Evolutionary conservation across 2,329 filamentous ascomycete genomes (phyloP), one percentile per base, ranked within the genome.

Genomic region (Trichoderma arundinaceum): DNA sequence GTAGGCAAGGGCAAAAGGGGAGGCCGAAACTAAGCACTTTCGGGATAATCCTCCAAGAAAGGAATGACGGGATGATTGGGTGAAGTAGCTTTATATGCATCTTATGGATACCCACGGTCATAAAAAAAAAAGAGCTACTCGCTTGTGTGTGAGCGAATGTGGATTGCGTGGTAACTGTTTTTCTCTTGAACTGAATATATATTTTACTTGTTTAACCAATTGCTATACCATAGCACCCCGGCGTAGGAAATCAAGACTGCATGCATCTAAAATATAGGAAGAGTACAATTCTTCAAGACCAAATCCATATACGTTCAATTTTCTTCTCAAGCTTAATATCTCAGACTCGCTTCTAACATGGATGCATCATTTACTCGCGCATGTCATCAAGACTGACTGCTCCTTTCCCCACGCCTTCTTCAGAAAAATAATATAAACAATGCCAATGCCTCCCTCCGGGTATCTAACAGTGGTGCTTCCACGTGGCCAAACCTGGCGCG

Each of bases 1-100:
- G 76, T 83, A n/a, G 78, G 76, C 60, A 83, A 83, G 74, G 74
- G 76, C 15, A 73, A 71, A 68, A 67, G 67, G 48, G 73, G 74
- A 38, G 75, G 76, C 63, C 71, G 74, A 67, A 75, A 73, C 68
- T 76, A 63, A 61, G 48, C 22, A 17, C 13, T 17, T 17, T 28
- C 19, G 19, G 33, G 35, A 43, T 10, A 41, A 6, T 12, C 9
- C 15, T 49, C n/a, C 15, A 54, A 35, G 35, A 39, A 48, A 58
- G 41, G 35, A 46, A 38, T 33, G 43, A 51, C 33, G 41, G 57
- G 48, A 62, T 44, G 38, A 57, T 17, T 33, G 51, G 38, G 41
- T 65, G 52, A 54, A 32, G 19, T 41, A 57, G 43, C 65, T 52
- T 53, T 59, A 53, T 43, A 52, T 53, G 49, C 60, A 63, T 64